Base-by-base conservation (phyloP, 1,139 yeast genomes). In the Kodamaea fungicola region DNA sequence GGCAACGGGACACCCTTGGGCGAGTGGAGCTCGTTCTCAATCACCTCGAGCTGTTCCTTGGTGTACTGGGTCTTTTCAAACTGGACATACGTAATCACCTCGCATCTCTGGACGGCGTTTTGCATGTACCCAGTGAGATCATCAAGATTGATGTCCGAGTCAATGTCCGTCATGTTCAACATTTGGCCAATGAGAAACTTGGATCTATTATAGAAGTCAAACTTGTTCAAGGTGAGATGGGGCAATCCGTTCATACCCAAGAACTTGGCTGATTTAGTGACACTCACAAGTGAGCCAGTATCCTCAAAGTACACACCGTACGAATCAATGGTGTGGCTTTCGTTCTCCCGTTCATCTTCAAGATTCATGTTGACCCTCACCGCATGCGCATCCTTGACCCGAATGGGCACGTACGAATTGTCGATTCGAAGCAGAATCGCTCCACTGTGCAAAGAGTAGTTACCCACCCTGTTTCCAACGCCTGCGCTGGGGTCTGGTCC, bases 1-100 rank as follows among this genome's bases (percentile, higher is more conserved):
- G 76, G 71, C 10, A 82, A 72, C 2, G 97, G 97, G 41, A 83
- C 66, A 1, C 97, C 97, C 26, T 74, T 56, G 0, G 97, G 97
- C 46, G 72, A 64, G 10, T 52, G 58, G 23, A 88, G 60, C 54
- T 90, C 97, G 25, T 77, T 74, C 48, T 89, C 96, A 24, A 89
- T 79, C 33, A 65, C 65, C 30, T 67, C 54, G 39, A 88, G 57
- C 46, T 87, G 79, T 6, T 71, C 67, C 16, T 59, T 61, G 2
- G 78, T 65, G 32, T 74, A 67, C 6, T 69, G 67, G 13, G 89
- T 78, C 16, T 83, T 76, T 32, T 76, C 76, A 12, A 86, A 60
- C 50, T 88, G 95, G 32, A 88, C 67, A 54, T 73, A 88, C 1
- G 78, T 61, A 21, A 88, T 62, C 45, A 73, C 79, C 55, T 90